Evolutionary conservation across 805 yeast genomes (phyloP).

Genomic region (Kazachstania bromeliacearum): DNA sequence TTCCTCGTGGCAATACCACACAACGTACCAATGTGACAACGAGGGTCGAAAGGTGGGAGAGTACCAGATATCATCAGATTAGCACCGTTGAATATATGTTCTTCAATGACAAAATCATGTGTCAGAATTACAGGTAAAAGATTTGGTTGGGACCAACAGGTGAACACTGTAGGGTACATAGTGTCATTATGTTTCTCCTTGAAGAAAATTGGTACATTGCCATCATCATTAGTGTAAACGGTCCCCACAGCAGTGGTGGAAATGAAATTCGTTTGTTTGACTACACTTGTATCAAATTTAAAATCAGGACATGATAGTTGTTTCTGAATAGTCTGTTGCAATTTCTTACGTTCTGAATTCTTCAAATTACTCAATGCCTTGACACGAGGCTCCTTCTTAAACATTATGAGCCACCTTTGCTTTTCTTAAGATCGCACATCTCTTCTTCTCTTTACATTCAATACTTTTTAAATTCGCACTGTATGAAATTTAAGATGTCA

Average conservation of each 20-base stretch:
- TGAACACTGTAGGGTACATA: conserved; percentile 60
- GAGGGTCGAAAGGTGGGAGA: conserved; percentile 46
- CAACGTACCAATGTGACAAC: conserved; percentile 49
- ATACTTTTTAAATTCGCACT: no score
- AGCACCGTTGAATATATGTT: conserved; percentile 62
- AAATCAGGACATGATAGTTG: conserved; percentile 32
- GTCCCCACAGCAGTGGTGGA: conserved; percentile 46
- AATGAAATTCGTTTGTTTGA: conserved; percentile 60
- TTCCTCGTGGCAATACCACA: conserved; percentile 64
- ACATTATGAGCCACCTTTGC: no score
- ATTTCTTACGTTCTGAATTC: conserved; percentile 57
- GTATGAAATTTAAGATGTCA: no score
- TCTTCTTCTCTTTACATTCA: no score
- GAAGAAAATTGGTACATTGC: conserved; percentile 65
- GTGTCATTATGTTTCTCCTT: conserved; percentile 43
- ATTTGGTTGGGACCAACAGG: conserved; percentile 61
- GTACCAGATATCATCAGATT: conserved; percentile 69
- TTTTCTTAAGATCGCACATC: no score
- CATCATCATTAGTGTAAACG: conserved; percentile 50
- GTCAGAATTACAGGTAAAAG: conserved; percentile 62
- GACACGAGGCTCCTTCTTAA: conserved; percentile 35
- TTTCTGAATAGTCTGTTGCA: conserved; percentile 35
- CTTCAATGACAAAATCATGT: conserved; percentile 61
- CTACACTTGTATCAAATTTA: conserved; percentile 19
- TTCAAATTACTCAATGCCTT: conserved; percentile 75